phyloP scores from a whole-genome alignment of 257 asterid genomes.

The Osmanthus fragrans region DNA sequence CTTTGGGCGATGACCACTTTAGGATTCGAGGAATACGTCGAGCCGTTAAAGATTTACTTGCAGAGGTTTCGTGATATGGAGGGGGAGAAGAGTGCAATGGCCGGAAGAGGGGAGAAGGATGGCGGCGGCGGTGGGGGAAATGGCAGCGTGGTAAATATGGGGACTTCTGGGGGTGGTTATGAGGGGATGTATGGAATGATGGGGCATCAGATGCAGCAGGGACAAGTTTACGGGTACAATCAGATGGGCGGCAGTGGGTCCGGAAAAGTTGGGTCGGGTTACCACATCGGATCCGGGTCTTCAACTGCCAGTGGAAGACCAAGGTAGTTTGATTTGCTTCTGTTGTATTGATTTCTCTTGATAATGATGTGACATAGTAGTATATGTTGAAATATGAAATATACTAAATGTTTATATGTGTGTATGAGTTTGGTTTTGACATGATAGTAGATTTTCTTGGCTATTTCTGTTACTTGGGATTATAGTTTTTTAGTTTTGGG shows the following conservation, averaged over 20 bases:
- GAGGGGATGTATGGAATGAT: slow-evolving; percentile 38
- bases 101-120: slow-evolving; percentile 15
- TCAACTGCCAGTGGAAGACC: slow-evolving; percentile 30
- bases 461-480: neutral
- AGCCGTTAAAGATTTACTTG: slow-evolving; percentile 15
- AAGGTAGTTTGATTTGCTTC: slow-evolving; percentile 29
- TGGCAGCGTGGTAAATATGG: slow-evolving; percentile 32
- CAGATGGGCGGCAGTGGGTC: slow-evolving; percentile 32
- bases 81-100: slow-evolving; percentile 13
- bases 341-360: no score
- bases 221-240: slow-evolving; percentile 40
- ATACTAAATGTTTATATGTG: neutral
- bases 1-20: slow-evolving; percentile 14
- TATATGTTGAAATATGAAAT: slow-evolving; percentile 11
- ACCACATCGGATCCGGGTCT: slow-evolving; percentile 34
- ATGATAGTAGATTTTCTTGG: no score
- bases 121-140: slow-evolving; percentile 5
- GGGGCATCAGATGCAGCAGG: slow-evolving; percentile 35
- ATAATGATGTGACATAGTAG: neutral
- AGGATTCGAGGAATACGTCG: slow-evolving; percentile 16
- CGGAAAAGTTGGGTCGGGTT: slow-evolving; percentile 40
- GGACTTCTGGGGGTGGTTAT: slow-evolving; percentile 30
- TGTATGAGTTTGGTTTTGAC: slow-evolving; percentile 21
- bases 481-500: no score
- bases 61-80: slow-evolving; percentile 18